Conservation (phyloP, 2,329 filamentous ascomycete genomes). For the Dryadomyces sulphureus region DNA sequence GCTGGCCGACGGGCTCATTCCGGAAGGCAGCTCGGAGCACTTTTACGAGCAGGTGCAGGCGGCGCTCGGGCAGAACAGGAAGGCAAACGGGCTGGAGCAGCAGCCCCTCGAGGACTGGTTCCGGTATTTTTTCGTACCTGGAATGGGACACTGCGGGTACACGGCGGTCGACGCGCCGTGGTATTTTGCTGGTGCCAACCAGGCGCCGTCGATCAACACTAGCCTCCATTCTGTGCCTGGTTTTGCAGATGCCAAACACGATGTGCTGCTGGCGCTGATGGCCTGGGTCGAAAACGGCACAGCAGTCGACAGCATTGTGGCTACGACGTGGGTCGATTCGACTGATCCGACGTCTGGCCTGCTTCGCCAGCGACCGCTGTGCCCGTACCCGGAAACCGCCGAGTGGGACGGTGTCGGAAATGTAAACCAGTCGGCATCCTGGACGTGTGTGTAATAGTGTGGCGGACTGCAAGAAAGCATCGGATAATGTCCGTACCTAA, state of each 20-base stretch:
- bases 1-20: conserved; percentile 21
- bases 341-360: conserved; percentile 10
- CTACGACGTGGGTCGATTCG: conserved; percentile 15
- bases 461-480: neutral
- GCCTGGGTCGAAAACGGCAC: conserved; percentile 13
- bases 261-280: conserved; percentile 20
- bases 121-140: conserved; percentile 33
- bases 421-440: neutral
- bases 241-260: conserved; percentile 15
- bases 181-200: conserved; percentile 18
- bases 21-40: conserved; percentile 16
- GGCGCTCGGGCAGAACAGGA: conserved; percentile 18
- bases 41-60: conserved; percentile 19
- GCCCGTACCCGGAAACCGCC: conserved; percentile 16
- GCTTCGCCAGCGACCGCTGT: conserved; percentile 25
- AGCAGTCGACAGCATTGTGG: conserved; percentile 10
- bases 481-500: no score
- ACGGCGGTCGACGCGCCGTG: conserved; percentile 19
- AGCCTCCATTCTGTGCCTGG: neutral
- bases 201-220: conserved; percentile 7
- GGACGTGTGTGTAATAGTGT: neutral
- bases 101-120: conserved; percentile 30
- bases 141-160: conserved; percentile 31
- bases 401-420: neutral
- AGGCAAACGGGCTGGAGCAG: neutral